Evolutionary conservation across 169 alveolate genomes (phyloP).

Genomic region (Ophryocystis elektroscirrha): DNA sequence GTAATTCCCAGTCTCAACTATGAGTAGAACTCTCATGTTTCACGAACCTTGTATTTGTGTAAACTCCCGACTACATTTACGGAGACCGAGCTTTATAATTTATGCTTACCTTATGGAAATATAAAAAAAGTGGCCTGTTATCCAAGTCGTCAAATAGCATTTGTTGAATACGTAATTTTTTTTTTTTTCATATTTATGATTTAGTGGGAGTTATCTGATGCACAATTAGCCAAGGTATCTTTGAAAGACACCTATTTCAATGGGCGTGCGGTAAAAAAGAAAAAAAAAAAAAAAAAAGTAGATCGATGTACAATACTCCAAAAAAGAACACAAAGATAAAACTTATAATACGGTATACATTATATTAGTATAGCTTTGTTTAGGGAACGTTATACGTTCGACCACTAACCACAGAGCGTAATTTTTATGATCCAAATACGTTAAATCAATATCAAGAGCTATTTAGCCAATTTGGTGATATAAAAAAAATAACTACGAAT

Average conservation of each 20-base stretch:
- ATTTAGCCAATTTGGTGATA: slow-evolving; percentile 18
- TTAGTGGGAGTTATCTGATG: slow-evolving; percentile 21
- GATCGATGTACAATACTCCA: slow-evolving; percentile 22
- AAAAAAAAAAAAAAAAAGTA: no score
- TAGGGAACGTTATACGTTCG: slow-evolving; percentile 20
- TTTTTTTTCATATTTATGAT: no score
- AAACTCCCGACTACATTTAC: slow-evolving; percentile 20
- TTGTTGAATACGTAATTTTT: slow-evolving; percentile 19
- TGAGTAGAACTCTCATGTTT: no score
- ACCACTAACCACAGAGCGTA: slow-evolving; percentile 5
- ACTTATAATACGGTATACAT: slow-evolving; percentile 19
- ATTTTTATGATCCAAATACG: slow-evolving; percentile 13
- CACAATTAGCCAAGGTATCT: slow-evolving; percentile 22
- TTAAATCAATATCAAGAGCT: slow-evolving; percentile 17
- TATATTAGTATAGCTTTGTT: no score
- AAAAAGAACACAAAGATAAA: slow-evolving; percentile 14
- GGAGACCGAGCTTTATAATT: slow-evolving; percentile 15
- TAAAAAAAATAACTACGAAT: slow-evolving; percentile 19
- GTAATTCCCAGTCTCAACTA: no score
- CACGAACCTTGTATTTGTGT: slow-evolving; percentile 18
- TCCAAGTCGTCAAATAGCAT: slow-evolving; percentile 25
- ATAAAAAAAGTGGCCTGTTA: slow-evolving; percentile 16
- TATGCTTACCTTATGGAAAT: slow-evolving; percentile 23
- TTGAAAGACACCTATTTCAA: slow-evolving; percentile 15
- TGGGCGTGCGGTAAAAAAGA: no score